Evolutionary conservation across 1,284 basidiomycete genomes (phyloP).

Genomic region (Melampsora abietis-canadensis): DNA sequence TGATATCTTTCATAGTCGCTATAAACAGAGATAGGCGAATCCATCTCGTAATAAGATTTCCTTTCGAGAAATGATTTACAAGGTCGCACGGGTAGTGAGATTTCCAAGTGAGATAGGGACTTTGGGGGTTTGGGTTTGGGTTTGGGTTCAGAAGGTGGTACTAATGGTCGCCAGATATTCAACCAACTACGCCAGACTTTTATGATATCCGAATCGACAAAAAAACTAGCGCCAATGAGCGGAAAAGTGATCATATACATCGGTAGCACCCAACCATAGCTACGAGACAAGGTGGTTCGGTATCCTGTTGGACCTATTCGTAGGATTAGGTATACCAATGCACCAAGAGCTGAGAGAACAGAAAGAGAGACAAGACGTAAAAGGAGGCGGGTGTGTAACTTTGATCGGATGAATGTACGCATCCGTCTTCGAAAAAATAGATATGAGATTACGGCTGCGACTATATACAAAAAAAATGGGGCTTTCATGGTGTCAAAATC

Average conservation of each 20-base stretch:
- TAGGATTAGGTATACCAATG: conserved; percentile 2
- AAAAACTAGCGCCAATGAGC: conserved; percentile 1
- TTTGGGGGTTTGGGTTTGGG: neutral
- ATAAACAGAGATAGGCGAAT: neutral
- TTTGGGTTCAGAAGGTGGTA: neutral
- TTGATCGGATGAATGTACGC: neutral
- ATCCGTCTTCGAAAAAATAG: neutral
- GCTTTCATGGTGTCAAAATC: neutral
- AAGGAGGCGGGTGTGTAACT: neutral
- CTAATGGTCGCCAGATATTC: neutral
- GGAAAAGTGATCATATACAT: conserved; percentile 17
- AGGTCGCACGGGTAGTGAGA: neutral
- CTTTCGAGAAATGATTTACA: neutral
- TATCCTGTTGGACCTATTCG: conserved; percentile 6
- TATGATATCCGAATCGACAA: conserved; percentile 1
- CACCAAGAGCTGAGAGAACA: neutral
- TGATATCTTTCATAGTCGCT: neutral
- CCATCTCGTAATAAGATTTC: neutral
- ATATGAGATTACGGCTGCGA: neutral
- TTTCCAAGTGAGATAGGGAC: neutral
- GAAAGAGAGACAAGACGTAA: neutral
- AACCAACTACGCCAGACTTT: conserved; percentile 4
- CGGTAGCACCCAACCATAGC: conserved; percentile 10
- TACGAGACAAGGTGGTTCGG: neutral
- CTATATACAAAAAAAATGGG: neutral